phyloP scores from a whole-genome alignment of 2,329 filamentous ascomycete genomes.

The Aspergillus pseudotamarii region DNA sequence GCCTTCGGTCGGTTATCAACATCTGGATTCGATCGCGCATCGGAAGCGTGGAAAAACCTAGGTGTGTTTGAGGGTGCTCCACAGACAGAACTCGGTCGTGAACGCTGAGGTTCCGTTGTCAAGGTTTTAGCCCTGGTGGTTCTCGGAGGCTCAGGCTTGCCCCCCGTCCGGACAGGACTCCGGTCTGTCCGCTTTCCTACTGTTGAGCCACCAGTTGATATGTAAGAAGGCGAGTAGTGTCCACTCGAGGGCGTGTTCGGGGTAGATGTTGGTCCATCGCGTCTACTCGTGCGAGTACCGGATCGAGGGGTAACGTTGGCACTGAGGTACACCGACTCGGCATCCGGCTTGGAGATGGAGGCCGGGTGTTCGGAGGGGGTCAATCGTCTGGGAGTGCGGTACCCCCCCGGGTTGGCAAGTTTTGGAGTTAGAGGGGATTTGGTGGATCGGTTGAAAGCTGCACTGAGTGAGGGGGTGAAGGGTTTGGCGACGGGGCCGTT shows the following conservation, averaged over 20 bases:
- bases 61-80: constrained; percentile 45
- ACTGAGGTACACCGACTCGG: constrained; percentile 59
- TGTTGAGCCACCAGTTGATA: constrained; percentile 28
- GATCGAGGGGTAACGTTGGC: constrained; percentile 79
- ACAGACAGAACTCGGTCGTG: constrained; percentile 38
- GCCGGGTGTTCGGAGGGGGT: constrained; percentile 36
- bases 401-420: constrained; percentile 49
- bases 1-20: constrained; percentile 31
- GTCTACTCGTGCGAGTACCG: constrained; percentile 70
- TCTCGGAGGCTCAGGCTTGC: constrained; percentile 34
- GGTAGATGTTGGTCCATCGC: constrained; percentile 69
- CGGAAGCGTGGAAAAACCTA: constrained; percentile 92
- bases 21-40: constrained; percentile 60
- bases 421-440: constrained; percentile 63
- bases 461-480: constrained; percentile 69
- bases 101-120: constrained; percentile 37
- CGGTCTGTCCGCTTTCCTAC: constrained; percentile 33
- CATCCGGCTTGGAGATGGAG: constrained; percentile 49
- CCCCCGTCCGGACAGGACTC: constrained; percentile 35
- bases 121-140: constrained; percentile 41
- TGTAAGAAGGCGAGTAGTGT: constrained; percentile 30
- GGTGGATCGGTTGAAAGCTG: constrained; percentile 59
- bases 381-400: constrained; percentile 37
- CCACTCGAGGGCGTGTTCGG: constrained; percentile 51
- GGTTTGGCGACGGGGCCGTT: constrained; percentile 56